A percentile compares a stretch with the other conserved stretches of the same genome.
Conservation (phyloP, 2,329 filamentous ascomycete species). For the Coniochaeta ligniaria region DNA sequence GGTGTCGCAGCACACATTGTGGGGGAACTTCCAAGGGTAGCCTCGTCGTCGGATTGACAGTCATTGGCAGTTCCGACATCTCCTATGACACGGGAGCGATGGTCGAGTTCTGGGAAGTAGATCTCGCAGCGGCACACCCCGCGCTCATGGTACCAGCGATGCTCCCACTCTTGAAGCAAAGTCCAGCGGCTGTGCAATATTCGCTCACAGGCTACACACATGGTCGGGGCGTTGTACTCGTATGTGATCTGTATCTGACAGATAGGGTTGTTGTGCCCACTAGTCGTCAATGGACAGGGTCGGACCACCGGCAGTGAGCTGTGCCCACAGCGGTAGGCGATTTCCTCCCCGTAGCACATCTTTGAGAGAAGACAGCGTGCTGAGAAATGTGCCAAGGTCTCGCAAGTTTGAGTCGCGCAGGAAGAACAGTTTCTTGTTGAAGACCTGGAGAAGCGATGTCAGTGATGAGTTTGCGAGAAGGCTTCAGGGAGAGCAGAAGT, state of each 20-base stretch:
- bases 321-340: slow-evolving; percentile 41
- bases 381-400: background rate
- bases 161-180: slow-evolving; percentile 32
- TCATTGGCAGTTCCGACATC: slow-evolving; percentile 1
- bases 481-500: background rate
- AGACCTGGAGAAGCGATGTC: background rate
- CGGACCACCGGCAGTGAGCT: slow-evolving; percentile 30
- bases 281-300: slow-evolving; percentile 34
- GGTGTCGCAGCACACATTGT: background rate
- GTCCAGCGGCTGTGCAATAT: slow-evolving; percentile 30
- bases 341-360: slow-evolving; percentile 40
- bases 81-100: slow-evolving; percentile 23
- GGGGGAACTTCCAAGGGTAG: background rate
- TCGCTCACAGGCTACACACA: slow-evolving; percentile 31
- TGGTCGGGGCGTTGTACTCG: slow-evolving; percentile 21
- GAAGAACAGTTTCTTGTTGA: background rate
- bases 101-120: slow-evolving; percentile 24
- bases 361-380: slow-evolving; percentile 4
- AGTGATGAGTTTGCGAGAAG: background rate
- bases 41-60: background rate
- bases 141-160: slow-evolving; percentile 36
- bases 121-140: slow-evolving; percentile 31
- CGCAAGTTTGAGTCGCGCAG: background rate
- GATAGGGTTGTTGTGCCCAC: slow-evolving; percentile 24
- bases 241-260: slow-evolving; percentile 22